Conservation (phyloP, 176 grass and related monocot genomes). For the Rhynchospora breviuscula region DNA sequence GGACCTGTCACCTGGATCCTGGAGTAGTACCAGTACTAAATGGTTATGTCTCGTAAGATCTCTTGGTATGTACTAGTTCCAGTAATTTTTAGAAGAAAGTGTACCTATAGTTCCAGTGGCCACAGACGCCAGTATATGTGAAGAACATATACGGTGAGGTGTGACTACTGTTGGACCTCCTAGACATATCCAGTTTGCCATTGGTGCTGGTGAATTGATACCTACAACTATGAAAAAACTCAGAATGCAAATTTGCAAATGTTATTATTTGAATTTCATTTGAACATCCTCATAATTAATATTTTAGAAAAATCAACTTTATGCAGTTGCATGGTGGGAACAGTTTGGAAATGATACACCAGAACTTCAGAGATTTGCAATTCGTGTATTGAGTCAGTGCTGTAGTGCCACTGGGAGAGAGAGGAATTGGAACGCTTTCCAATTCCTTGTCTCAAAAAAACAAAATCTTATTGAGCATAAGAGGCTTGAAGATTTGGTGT, state of each 20-base stretch:
- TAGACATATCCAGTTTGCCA: neutral
- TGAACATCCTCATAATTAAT: neutral
- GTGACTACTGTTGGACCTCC: neutral
- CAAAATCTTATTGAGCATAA: slow-evolving; percentile 29
- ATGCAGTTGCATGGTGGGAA: slow-evolving; percentile 39
- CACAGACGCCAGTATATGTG: neutral
- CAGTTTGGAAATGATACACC: slow-evolving; percentile 29
- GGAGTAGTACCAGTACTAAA: neutral
- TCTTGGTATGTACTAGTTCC: neutral
- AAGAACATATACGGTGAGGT: neutral
- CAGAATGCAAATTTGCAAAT: neutral
- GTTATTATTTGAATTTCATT: neutral
- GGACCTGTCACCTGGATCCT: neutral
- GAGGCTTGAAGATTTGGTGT: slow-evolving; percentile 27
- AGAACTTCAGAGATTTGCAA: slow-evolving; percentile 32
- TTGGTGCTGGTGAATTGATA: neutral
- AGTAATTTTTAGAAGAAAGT: neutral
- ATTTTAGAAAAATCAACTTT: neutral
- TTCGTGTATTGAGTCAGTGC: slow-evolving; percentile 36
- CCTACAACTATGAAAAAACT: neutral
- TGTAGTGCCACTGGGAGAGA: slow-evolving; percentile 25
- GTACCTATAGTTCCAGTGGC: neutral
- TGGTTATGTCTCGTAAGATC: neutral
- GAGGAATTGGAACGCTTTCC: slow-evolving; percentile 12
- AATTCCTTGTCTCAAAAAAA: slow-evolving; percentile 21